Percentiles rank a stretch among this genome's conserved stretches.
Conservation (phyloP, 805 yeast genomes). For the Yarrowia osloensis region DNA sequence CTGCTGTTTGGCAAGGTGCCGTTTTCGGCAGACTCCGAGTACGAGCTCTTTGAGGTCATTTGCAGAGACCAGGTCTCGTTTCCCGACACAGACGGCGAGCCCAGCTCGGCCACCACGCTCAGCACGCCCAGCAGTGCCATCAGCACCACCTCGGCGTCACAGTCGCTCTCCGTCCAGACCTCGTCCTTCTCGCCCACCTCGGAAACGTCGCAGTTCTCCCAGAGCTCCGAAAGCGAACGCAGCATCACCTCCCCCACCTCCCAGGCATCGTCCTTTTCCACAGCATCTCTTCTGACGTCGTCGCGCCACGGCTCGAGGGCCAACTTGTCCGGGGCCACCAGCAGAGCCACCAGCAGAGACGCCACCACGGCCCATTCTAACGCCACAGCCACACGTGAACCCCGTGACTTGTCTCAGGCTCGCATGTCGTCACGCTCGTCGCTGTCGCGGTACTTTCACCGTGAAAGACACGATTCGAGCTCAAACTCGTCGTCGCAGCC, state of each 20-base stretch:
- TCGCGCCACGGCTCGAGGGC: conserved; percentile 2
- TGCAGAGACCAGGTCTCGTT: conserved; percentile 6
- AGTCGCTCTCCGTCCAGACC: neutral
- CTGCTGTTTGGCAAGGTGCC: conserved; percentile 86
- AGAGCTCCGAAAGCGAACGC: conserved; percentile 5
- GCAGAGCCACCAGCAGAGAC: conserved; percentile 3
- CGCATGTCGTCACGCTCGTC: conserved; percentile 17
- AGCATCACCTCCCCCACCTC: conserved; percentile 14
- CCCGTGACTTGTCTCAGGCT: conserved; percentile 6
- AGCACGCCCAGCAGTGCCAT: neutral
- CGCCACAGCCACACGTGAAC: conserved; percentile 14
- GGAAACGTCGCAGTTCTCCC: neutral
- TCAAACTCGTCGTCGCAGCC: neutral
- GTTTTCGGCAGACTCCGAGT: conserved; percentile 83
- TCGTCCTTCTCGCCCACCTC: neutral
- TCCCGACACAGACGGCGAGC: neutral
- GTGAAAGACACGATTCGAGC: neutral
- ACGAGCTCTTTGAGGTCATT: conserved; percentile 80
- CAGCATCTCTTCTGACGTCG: neutral
- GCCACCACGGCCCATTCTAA: conserved; percentile 8
- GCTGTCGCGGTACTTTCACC: conserved; percentile 6
- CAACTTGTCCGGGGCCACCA: neutral
- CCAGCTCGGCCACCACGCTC: neutral
- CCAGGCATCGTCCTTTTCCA: conserved; percentile 14
- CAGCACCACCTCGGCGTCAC: neutral